Evolutionary conservation across 768 basidiomycete genomes (phyloP).

Genomic region (Hygrophorus pudorinus): DNA sequence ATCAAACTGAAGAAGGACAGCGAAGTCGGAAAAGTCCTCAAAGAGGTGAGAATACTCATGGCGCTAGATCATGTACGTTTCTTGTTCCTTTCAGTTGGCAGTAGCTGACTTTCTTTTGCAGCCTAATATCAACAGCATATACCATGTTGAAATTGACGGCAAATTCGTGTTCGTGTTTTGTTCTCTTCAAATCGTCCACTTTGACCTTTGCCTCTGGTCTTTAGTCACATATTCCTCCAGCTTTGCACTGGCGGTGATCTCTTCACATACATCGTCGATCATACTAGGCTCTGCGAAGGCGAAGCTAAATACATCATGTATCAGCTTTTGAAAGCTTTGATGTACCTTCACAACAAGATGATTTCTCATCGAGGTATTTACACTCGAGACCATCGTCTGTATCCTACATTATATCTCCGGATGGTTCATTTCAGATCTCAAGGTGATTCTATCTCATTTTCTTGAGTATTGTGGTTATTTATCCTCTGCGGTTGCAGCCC

Average conservation of each 20-base stretch:
- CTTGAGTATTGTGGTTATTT: too few species aligned
- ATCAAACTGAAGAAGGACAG: constrained; percentile 54
- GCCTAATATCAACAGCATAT: constrained; percentile 79
- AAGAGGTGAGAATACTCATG: constrained; percentile 68
- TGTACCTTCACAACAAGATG: constrained; percentile 58
- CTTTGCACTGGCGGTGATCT: constrained; percentile 81
- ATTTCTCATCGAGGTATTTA: constrained; percentile 71
- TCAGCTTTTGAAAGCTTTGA: constrained; percentile 62
- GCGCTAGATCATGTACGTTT: constrained; percentile 56
- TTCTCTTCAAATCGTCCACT: not conserved
- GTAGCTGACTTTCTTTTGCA: constrained; percentile 17
- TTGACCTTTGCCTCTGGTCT: constrained; percentile 2
- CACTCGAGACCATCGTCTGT: not conserved
- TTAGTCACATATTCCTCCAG: constrained; percentile 74
- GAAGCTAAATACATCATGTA: constrained; percentile 82
- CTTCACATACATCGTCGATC: constrained; percentile 73
- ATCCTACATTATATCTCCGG: not conserved
- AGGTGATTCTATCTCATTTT: constrained; percentile 29
- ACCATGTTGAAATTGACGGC: constrained; percentile 53
- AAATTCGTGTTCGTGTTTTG: constrained; percentile 41
- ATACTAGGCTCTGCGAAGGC: constrained; percentile 58
- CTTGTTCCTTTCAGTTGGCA: not conserved
- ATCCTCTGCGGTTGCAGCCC: constrained; percentile 35
- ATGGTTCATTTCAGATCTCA: constrained; percentile 39
- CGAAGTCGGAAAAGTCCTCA: constrained; percentile 54